Conservation (phyloP, 345 rosid species). For the Xanthoceras sorbifolium region DNA sequence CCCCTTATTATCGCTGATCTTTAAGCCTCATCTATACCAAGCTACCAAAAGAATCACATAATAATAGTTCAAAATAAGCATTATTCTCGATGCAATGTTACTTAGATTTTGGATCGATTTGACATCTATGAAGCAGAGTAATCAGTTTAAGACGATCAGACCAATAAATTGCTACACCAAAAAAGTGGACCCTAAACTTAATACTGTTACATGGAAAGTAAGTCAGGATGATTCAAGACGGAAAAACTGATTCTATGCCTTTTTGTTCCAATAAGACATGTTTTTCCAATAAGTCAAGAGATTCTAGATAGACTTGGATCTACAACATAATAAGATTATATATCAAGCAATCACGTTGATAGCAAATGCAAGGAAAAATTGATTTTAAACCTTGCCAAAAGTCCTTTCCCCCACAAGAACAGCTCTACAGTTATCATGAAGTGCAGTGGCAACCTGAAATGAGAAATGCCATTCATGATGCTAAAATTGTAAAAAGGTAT, state of each 20-base stretch:
- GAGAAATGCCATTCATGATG: slow-evolving; percentile 12
- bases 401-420: slow-evolving; percentile 93
- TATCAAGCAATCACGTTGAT: background rate
- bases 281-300: too few relatives aligned
- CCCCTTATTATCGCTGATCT: background rate
- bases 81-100: background rate
- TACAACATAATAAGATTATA: background rate
- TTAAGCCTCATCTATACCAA: background rate
- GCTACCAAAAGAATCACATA: background rate
- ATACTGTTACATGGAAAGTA: background rate
- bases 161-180: background rate
- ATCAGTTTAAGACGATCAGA: background rate
- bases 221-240: background rate
- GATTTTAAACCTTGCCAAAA: slow-evolving; percentile 75
- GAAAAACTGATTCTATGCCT: background rate
- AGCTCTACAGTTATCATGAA: slow-evolving; percentile 97
- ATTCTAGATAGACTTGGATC: background rate
- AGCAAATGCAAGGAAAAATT: background rate
- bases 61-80: background rate
- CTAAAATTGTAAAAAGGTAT: slow-evolving; percentile 4
- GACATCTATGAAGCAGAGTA: background rate
- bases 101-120: background rate
- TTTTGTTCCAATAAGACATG: too few relatives aligned
- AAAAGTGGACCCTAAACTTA: background rate
- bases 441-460: slow-evolving; percentile 93